Evolutionary conservation across 805 yeast genomes (phyloP).

Genomic region (Candida maesae): DNA sequence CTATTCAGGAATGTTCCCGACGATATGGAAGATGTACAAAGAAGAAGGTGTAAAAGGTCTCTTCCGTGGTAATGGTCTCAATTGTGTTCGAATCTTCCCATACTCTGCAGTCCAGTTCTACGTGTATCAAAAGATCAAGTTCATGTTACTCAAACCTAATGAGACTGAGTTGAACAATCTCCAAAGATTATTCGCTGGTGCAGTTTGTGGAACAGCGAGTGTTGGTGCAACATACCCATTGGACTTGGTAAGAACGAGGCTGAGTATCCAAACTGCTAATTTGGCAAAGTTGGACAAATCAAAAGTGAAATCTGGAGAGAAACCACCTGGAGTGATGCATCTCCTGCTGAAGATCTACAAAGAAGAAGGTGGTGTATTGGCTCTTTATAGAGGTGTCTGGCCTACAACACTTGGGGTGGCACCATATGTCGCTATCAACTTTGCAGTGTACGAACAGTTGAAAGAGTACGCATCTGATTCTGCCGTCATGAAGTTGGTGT

Average conservation of each 20-base stretch:
- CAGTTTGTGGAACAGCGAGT: constrained; percentile 73
- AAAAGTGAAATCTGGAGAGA: constrained; percentile 31
- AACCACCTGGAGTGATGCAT: constrained; percentile 69
- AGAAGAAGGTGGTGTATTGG: constrained; percentile 78
- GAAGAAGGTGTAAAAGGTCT: constrained; percentile 93
- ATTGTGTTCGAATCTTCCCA: constrained; percentile 88
- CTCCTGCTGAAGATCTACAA: constrained; percentile 56
- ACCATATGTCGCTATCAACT: constrained; percentile 91
- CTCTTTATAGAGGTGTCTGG: constrained; percentile 76
- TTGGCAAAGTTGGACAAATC: constrained; percentile 39
- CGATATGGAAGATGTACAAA: constrained; percentile 71
- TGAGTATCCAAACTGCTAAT: constrained; percentile 85
- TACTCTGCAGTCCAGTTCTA: constrained; percentile 93
- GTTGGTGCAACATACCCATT: constrained; percentile 87
- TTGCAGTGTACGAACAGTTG: constrained; percentile 81
- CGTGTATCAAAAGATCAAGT: constrained; percentile 66
- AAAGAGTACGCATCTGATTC: constrained; percentile 46
- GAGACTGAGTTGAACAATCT: constrained; percentile 41
- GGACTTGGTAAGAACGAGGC: constrained; percentile 85
- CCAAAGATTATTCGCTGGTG: constrained; percentile 73
- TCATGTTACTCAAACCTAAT: constrained; percentile 31
- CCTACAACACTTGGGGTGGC: constrained; percentile 96
- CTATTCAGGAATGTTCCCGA: constrained; percentile 68
- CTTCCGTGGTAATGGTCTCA: constrained; percentile 86
- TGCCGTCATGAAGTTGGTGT: constrained; percentile 52